phyloP scores from a whole-genome alignment of 768 basidiomycete species.

The Favolaschia claudopus region DNA sequence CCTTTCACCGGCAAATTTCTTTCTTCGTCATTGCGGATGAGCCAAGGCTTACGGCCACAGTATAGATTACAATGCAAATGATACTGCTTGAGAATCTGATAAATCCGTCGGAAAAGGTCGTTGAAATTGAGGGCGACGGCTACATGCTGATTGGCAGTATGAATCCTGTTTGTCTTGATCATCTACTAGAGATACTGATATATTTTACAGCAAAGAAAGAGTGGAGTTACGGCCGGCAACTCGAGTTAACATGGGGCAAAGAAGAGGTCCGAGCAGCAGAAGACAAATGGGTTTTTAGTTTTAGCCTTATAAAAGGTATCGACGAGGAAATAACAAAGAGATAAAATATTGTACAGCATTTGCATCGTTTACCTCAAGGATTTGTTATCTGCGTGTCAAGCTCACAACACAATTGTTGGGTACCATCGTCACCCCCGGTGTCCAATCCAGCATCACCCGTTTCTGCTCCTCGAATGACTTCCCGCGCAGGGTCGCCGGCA shows the following conservation, averaged over 20 bases:
- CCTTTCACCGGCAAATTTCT: neutral
- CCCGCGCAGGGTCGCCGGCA: constrained; percentile 44
- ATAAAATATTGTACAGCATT: neutral
- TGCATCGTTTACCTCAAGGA: neutral
- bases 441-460: constrained; percentile 44
- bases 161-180: neutral
- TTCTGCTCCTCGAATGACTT: constrained; percentile 42
- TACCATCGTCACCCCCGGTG: constrained; percentile 41
- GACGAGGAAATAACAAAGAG: neutral
- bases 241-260: constrained; percentile 19
- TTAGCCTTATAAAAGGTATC: too few species aligned
- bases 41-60: too few species aligned
- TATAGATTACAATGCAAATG: constrained; percentile 12
- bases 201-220: constrained; percentile 11
- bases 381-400: neutral
- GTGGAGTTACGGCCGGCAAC: constrained; percentile 18
- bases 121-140: constrained; percentile 21
- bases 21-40: too few species aligned
- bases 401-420: constrained; percentile 34
- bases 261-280: constrained; percentile 1
- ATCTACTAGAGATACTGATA: neutral
- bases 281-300: constrained; percentile 26
- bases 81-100: constrained; percentile 14
- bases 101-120: neutral
- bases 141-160: constrained; percentile 17